Base-by-base conservation (phyloP, 495 filamentous ascomycete species). In the Podospora anserina region DNA sequence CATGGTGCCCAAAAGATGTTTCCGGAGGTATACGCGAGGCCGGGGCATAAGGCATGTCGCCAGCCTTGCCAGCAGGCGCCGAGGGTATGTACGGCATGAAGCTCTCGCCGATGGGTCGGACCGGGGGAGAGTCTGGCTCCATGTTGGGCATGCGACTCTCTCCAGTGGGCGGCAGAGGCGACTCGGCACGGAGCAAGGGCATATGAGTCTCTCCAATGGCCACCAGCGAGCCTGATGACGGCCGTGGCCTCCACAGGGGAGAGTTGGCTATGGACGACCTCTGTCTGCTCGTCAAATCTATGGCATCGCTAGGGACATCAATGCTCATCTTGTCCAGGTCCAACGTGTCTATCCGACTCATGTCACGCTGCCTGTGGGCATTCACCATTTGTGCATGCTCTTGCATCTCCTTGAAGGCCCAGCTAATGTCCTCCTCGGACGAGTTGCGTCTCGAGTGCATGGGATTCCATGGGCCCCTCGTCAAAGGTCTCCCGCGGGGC, bases 331-430 rank as follows among this genome's bases (percentile, higher is more conserved):
- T 75, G 74, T 82, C 82, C 18, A 79, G 68, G 19, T 79, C 77
- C 54, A 77, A 70, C 68, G 76, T 82, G 67, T 72, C 78, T 61
- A 74, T 72, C 61, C 74, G 69, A 34, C 71, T 71, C 49, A 30
- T 58, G 2, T 57, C 68, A 20, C 69, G 26, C 28, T 2, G 63
- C 20, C 69, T 28, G 20, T 64, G 66, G 53, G 61, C 68, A 49
- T 70, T 65, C 58, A 80, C 54, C 71, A 76, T 72, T 49, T 79
- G 76, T 58, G 79, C 78, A 65, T 85, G 82, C 63, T 81, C 80
- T 55, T 82, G 80, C 82, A 84, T 84, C 70, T 82, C 81, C 74
- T 82, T 83, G 72, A 83, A 78, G 13, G 80, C 79, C 84, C 85
- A 81, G 75, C 81, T 75, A 63, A 79, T 74, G 72, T 80, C 77